Evolutionary conservation across 1,139 yeast genomes (phyloP).

Genomic region (Blastobotrys illinoisensis): DNA sequence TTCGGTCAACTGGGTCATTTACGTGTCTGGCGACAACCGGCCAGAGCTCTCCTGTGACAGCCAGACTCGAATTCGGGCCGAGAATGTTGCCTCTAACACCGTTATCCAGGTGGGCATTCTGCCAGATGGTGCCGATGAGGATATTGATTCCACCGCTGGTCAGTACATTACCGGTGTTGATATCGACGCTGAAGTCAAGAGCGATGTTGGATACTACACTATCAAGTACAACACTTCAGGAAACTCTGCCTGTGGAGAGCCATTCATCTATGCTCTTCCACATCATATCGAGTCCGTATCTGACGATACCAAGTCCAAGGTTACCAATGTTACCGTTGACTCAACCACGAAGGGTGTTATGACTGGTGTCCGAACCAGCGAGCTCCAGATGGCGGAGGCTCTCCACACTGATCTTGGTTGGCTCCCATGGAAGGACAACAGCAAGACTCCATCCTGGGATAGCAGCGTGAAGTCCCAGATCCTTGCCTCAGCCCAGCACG

Average conservation of each 20-base stretch:
- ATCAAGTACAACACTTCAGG: conserved; percentile 53
- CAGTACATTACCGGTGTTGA: conserved; percentile 43
- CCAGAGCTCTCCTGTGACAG: conserved; percentile 17
- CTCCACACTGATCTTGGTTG: conserved; percentile 48
- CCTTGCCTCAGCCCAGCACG: conserved; percentile 52
- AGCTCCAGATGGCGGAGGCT: conserved; percentile 46
- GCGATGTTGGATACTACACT: conserved; percentile 44
- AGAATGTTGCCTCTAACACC: conserved; percentile 29
- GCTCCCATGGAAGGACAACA: conserved; percentile 49
- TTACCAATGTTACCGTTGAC: conserved; percentile 47
- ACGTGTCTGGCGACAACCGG: conserved; percentile 48
- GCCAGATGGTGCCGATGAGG: conserved; percentile 37
- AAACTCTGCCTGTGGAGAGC: conserved; percentile 43
- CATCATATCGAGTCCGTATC: conserved; percentile 59
- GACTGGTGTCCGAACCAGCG: conserved; percentile 52
- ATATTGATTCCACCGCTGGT: conserved; percentile 59
- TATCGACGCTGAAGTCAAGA: conserved; percentile 36
- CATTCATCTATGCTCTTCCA: conserved; percentile 63
- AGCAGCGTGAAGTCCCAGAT: conserved; percentile 47
- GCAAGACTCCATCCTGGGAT: conserved; percentile 22
- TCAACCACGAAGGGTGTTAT: conserved; percentile 66
- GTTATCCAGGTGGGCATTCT: conserved; percentile 58
- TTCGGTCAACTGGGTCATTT: conserved; percentile 51
- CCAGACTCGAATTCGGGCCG: conserved; percentile 33
- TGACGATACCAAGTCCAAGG: conserved; percentile 32